These are phyloP conservation scores for Cyclostephanos invisitatus DNA, from an alignment of 108 stramenopile genomes.

Conservation along the genomic window DNA sequence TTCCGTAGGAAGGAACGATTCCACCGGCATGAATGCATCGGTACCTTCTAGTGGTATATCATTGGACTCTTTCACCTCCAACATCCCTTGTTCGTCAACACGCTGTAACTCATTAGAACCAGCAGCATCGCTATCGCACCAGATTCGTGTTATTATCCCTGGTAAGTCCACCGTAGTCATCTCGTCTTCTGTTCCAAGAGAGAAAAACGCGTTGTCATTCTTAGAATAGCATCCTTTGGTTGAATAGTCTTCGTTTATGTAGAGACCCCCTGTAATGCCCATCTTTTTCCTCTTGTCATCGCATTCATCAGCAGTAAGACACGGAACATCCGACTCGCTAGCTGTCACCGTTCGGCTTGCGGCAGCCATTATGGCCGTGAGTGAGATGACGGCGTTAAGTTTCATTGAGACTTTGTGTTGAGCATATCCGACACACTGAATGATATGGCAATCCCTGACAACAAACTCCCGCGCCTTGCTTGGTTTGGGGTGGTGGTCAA, in stretches of 20 bases:
- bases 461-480: too few species aligned
- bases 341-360: background rate
- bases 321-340: background rate
- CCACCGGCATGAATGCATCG: background rate
- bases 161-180: background rate
- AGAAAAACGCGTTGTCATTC: slow-evolving; percentile 9
- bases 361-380: background rate
- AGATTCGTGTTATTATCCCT: slow-evolving; percentile 1
- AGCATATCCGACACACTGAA: too few species aligned
- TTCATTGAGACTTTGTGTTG: background rate
- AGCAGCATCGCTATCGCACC: background rate
- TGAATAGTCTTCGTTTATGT: background rate
- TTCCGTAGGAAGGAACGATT: background rate
- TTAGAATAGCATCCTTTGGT: slow-evolving; percentile 3
- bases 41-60: background rate
- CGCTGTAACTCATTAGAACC: background rate
- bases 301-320: slow-evolving; percentile 4
- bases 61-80: too few species aligned
- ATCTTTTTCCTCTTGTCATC: background rate
- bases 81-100: too few species aligned
- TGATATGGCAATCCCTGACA: too few species aligned
- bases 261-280: slow-evolving; percentile 1
- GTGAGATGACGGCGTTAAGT: background rate
- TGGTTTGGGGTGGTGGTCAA: too few species aligned
- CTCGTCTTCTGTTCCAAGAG: background rate